Percentiles rank a stretch among this genome's conserved stretches.
phyloP scores from a whole-genome alignment of 106 monocot species.

The Apostasia ramifera region DNA sequence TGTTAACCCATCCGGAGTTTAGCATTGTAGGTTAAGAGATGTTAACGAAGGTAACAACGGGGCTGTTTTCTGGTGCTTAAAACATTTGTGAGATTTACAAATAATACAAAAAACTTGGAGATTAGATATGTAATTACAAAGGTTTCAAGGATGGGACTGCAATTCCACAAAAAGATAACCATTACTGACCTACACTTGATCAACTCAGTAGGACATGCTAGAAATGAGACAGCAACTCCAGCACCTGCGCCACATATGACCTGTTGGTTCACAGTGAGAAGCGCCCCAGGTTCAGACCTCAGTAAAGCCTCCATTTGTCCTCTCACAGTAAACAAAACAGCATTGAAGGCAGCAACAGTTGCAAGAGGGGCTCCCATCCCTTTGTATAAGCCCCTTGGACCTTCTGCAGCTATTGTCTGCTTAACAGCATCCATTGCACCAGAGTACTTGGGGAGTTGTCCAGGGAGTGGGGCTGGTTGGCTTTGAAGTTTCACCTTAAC shows the following conservation, averaged over 20 bases:
- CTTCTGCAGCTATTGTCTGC: slow-evolving; percentile 79
- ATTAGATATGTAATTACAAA: no score
- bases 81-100: not conserved
- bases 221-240: slow-evolving; percentile 79
- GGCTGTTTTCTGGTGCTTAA: no score
- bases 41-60: no score
- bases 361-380: slow-evolving; percentile 97
- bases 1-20: no score
- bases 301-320: slow-evolving; percentile 87
- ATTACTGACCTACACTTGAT: slow-evolving; percentile 79
- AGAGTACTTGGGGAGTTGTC: slow-evolving; percentile 70
- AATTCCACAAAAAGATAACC: not conserved
- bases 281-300: slow-evolving; percentile 59
- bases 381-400: slow-evolving; percentile 82
- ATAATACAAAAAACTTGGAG: no score
- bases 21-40: no score
- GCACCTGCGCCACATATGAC: slow-evolving; percentile 79
- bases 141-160: no score
- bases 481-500: slow-evolving; percentile 96
- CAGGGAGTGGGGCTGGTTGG: slow-evolving; percentile 74
- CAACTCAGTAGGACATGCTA: slow-evolving; percentile 89
- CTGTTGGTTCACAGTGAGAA: slow-evolving; percentile 75
- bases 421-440: slow-evolving; percentile 95
- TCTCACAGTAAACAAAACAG: slow-evolving; percentile 83
- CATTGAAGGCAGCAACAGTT: slow-evolving; percentile 95